Base-by-base conservation (phyloP, 257 asterid genomes). In the Ophiorrhiza pumila region DNA sequence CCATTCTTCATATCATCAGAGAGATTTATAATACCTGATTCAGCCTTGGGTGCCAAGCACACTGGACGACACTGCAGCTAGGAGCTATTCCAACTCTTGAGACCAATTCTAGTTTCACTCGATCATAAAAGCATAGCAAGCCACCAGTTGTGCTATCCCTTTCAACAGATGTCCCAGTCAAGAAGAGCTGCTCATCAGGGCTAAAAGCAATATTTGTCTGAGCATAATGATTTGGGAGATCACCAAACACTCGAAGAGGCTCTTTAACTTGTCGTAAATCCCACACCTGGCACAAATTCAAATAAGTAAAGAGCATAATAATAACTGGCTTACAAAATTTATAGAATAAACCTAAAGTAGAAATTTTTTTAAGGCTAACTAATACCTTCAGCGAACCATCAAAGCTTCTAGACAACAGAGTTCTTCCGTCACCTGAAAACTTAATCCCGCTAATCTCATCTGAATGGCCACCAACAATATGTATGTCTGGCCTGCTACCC, bases 1-100 rank as follows among this genome's bases (percentile, higher is more conserved):
- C 39, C 27, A 11, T 17, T 37, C 37, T 45, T 18, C 61, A 5
- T 47, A 61, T 22, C 12, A 63, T 56, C 42, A 71, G 23, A 65
- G 42, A 45, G 65, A 68, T 65, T 58, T 32, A 75, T 65, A 17
- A 71, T 82, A 91, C 97, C 97, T 94, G 98, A 82, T 94, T 90
- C 82, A 91, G 76, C 82, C 88, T 91, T 58, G 98, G 95, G 85
- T 94, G 96, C 99, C 98, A 94, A 59, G 86, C 89, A 82, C 99
- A 94, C 69, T 87, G 97, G 71, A 94, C 99, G 10, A 90, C 99
- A 77, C 99, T 94, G 71, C 75, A 84, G 49, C 83, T 87, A 46
- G 97, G 88, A 60, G 98, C 87, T 83, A 94, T 84, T 83, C 98
- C 99, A 61, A 94, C 93, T 81, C 83, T 86, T 20, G 96, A 85